Base-by-base conservation (phyloP, 306 rosid species). In the Rubus idaeus region DNA sequence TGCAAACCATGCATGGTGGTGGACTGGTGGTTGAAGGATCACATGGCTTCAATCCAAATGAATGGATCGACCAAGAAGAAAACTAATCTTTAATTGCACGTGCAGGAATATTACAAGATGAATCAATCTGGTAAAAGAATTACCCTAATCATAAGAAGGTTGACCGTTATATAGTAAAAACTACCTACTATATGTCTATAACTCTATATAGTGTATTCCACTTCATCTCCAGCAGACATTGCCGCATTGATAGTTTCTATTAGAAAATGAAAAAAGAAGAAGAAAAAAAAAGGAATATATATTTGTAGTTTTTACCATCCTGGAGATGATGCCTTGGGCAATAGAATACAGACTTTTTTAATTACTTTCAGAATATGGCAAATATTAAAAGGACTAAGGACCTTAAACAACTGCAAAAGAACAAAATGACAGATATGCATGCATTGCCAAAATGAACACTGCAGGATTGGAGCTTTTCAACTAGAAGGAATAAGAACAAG, bases 391-490 rank as follows among this genome's bases (percentile, higher is more conserved):
- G 35, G 35, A 30, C 35, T 30, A 30, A 49, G 21, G 72, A 77
- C 75, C 60, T 53, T 51, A 26, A 35, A 57, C 35, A 78, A 70
- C 74, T 69, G 47, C 8, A 23, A 69, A 26, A 46, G 9, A 46
- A 70, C 60, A 49, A 70, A 56, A 2, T 50, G 39, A 50, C 62
- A 64, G 50, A 20, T 75, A 63, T 18, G 52, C 52, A 57, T 40
- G 69, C 67, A 68, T 55, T 58, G 70, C 60, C 78, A 73, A 80
- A 79, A 56, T 23, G 41, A 8, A 35, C 23, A 69, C 37, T 20
- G 65, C 21, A 66, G 45, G 56, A 72, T 74, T 65, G 75, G 82
- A 73, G 61, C 40, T 51, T 71, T 18, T 49, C 72, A 73, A 68
- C 21, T 11, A 21, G 35, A 52, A 18, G 21, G 50, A 61, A 61